Percentiles rank a stretch among this genome's conserved stretches.
phyloP scores from a whole-genome alignment of 2,329 filamentous ascomycete genomes.

The Alternaria dauci region DNA sequence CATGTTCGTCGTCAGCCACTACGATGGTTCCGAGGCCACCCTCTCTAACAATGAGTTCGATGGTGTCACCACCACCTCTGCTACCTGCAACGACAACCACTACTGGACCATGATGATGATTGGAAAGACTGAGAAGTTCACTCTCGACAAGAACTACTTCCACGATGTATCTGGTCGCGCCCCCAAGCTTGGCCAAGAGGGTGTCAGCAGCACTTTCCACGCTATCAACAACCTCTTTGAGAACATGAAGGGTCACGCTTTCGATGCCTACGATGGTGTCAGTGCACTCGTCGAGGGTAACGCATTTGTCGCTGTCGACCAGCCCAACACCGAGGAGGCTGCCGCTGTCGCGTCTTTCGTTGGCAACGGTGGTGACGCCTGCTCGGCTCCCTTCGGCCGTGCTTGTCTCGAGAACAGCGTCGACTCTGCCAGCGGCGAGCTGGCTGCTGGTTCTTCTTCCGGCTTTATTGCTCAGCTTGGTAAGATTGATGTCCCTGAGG shows the following conservation, averaged over 20 bases:
- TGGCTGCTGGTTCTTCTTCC: constrained; percentile 17
- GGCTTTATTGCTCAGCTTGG: constrained; percentile 26
- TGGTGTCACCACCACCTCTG: constrained; percentile 54
- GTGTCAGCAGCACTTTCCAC: constrained; percentile 30
- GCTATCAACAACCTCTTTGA: constrained; percentile 48
- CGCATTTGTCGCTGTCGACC: constrained; percentile 54
- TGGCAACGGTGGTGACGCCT: constrained; percentile 37
- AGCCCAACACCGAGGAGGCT: constrained; percentile 47
- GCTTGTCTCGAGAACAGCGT: constrained; percentile 30
- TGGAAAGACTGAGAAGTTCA: constrained; percentile 53
- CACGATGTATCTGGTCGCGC: constrained; percentile 57
- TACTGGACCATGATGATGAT: constrained; percentile 59
- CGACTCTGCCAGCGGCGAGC: constrained; percentile 29
- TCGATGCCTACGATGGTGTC: constrained; percentile 49
- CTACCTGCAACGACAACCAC: constrained; percentile 57
- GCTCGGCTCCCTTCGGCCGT: constrained; percentile 28
- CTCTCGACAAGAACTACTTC: constrained; percentile 57
- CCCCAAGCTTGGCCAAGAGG: constrained; percentile 54
- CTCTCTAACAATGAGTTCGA: constrained; percentile 60
- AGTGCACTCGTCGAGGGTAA: constrained; percentile 55
- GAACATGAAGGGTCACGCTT: constrained; percentile 53
- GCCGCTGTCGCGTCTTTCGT: constrained; percentile 39
- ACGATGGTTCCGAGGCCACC: constrained; percentile 51
- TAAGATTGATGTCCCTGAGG: constrained; percentile 21
- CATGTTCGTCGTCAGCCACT: constrained; percentile 54